phyloP scores from a whole-genome alignment of 2,329 filamentous ascomycete species.

The Zymoseptoria ardabiliae region DNA sequence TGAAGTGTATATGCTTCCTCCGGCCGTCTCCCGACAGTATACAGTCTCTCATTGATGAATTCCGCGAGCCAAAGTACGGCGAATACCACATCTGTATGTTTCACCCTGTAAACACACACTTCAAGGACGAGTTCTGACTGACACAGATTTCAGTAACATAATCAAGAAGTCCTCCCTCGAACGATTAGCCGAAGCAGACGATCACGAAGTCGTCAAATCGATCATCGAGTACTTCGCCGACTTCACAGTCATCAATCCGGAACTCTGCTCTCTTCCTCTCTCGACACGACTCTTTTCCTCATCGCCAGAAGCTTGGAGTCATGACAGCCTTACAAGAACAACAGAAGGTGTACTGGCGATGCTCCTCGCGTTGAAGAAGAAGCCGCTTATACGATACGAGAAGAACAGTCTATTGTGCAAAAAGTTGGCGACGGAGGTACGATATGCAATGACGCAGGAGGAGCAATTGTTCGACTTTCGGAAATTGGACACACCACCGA shows the following conservation, averaged over 20 bases:
- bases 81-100: conserved; percentile 78
- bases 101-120: not conserved
- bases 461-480: conserved; percentile 95
- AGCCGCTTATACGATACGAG: conserved; percentile 86
- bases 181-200: conserved; percentile 88
- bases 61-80: conserved; percentile 92
- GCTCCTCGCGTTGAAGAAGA: conserved; percentile 88
- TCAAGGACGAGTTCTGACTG: conserved; percentile 26
- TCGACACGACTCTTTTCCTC: conserved; percentile 27
- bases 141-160: conserved; percentile 82
- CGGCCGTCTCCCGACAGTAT: conserved; percentile 88
- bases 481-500: conserved; percentile 87
- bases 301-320: conserved; percentile 77
- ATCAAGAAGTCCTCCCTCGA: conserved; percentile 94
- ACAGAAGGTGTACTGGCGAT: conserved; percentile 82
- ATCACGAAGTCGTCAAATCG: conserved; percentile 89
- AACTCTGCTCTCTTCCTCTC: conserved; percentile 47
- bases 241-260: conserved; percentile 89
- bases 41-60: conserved; percentile 87
- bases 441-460: conserved; percentile 90
- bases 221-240: conserved; percentile 97
- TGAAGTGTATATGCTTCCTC: conserved; percentile 87
- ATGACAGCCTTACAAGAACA: conserved; percentile 75
- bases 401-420: conserved; percentile 85
- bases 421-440: conserved; percentile 86